phyloP scores from a whole-genome alignment of 352 stramenopile species.

The Phytophthora europaea region DNA sequence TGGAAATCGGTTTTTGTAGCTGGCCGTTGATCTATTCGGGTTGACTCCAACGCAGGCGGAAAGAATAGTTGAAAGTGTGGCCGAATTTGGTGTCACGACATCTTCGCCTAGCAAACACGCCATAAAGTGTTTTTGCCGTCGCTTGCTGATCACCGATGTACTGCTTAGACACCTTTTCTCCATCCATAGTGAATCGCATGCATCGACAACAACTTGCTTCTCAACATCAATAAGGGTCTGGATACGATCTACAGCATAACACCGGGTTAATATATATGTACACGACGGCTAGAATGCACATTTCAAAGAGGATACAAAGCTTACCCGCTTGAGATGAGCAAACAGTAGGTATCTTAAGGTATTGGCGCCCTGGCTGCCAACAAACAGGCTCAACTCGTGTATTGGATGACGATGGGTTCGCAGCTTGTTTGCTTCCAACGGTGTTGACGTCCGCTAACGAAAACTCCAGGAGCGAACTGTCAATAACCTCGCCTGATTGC shows the following conservation, averaged over 20 bases:
- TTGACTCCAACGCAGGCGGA: conserved; percentile 28
- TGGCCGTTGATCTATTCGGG: not conserved
- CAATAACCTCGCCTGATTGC: conserved; percentile 15
- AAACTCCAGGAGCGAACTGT: conserved; percentile 19
- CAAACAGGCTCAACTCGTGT: conserved; percentile 2
- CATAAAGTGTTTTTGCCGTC: conserved; percentile 35
- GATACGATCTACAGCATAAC: conserved; percentile 36
- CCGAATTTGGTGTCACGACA: not conserved
- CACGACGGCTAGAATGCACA: conserved; percentile 1
- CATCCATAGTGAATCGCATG: conserved; percentile 28
- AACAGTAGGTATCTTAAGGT: conserved; percentile 37
- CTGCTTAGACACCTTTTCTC: not conserved
- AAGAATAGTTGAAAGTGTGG: conserved; percentile 37
- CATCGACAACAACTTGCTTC: conserved; percentile 43
- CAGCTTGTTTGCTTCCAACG: not conserved
- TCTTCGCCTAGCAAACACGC: conserved; percentile 19
- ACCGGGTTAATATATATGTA: not conserved
- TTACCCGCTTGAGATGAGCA: conserved; percentile 32
- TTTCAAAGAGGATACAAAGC: not conserved
- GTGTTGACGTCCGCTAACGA: conserved; percentile 11
- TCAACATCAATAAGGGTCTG: conserved; percentile 47
- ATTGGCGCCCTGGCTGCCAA: conserved; percentile 48
- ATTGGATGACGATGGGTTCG: not conserved
- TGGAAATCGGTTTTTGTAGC: conserved; percentile 3
- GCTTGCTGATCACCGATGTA: conserved; percentile 4